Evolutionary conservation across 2,329 filamentous ascomycete species (phyloP).

Genomic region (Exophiala alcalophila): DNA sequence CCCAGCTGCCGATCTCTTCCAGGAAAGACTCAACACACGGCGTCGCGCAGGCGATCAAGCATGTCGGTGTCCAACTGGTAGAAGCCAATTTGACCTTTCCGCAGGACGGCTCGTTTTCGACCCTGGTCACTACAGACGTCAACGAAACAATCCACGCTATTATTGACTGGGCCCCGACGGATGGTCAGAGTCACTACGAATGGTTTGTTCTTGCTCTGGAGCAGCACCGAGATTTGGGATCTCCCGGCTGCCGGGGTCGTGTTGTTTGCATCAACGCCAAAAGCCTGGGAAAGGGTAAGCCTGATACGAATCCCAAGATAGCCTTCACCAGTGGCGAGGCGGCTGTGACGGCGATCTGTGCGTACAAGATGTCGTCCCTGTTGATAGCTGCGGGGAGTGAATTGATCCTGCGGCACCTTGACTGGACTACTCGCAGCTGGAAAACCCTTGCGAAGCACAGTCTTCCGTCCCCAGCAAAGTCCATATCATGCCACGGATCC

Average conservation of each 20-base stretch:
- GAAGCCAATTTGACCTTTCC: conserved; percentile 9
- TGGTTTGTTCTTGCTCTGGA: conserved; percentile 29
- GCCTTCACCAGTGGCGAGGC: conserved; percentile 10
- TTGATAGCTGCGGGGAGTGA: conserved; percentile 47
- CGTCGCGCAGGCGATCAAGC: conserved; percentile 8
- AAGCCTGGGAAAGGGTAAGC: conserved; percentile 18
- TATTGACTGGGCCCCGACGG: conserved; percentile 25
- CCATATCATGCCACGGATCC: conserved; percentile 47
- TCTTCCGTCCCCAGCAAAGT: conserved; percentile 50
- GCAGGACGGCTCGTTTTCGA: conserved; percentile 2
- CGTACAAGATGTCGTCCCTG: conserved; percentile 44
- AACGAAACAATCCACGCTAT: conserved; percentile 24
- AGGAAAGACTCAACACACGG: not conserved
- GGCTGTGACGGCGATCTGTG: conserved; percentile 31
- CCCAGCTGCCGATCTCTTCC: not conserved
- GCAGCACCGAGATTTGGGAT: conserved; percentile 5
- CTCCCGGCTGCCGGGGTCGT: conserved; percentile 11
- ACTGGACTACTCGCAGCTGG: conserved; percentile 43
- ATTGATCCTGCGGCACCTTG: conserved; percentile 44
- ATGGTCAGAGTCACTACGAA: conserved; percentile 25
- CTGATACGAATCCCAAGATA: conserved; percentile 12
- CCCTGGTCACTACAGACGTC: conserved; percentile 22
- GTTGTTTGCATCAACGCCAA: conserved; percentile 26
- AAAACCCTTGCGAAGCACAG: conserved; percentile 38
- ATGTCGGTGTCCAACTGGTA: conserved; percentile 15